These are phyloP conservation scores for Beauveria bassiana DNA, from an alignment of 2,329 filamentous ascomycete species.

Conservation along the genomic window DNA sequence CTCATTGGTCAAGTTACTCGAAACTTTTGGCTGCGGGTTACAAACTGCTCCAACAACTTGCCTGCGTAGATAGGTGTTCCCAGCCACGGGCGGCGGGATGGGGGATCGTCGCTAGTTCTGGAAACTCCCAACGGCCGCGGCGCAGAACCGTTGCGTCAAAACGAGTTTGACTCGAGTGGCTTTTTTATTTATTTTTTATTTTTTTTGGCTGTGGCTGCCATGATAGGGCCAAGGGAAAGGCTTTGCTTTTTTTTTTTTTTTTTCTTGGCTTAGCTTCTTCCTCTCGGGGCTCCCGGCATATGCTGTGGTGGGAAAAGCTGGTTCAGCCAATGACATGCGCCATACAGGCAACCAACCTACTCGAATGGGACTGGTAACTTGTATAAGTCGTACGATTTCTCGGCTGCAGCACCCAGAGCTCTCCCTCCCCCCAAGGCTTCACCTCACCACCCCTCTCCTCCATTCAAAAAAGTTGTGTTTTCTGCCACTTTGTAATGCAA, in stretches of 20 bases:
- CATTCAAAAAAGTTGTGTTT: background rate
- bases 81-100: no score
- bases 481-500: background rate
- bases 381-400: slow-evolving; percentile 1
- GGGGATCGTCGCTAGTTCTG: no score
- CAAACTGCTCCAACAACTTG: no score
- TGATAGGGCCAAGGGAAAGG: background rate
- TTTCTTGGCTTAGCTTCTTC: background rate
- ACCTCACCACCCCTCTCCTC: background rate
- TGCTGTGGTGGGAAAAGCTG: background rate
- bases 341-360: background rate
- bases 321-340: background rate
- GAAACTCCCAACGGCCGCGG: no score
- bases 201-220: background rate
- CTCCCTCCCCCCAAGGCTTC: background rate
- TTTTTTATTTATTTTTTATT: no score
- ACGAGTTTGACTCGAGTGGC: background rate
- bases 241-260: background rate
- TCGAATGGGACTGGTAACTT: background rate
- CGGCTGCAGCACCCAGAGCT: background rate
- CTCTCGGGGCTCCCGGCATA: background rate
- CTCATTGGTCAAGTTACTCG: no score
- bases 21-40: no score
- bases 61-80: no score
- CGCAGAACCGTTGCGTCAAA: no score